phyloP scores from a whole-genome alignment of 257 asterid species.

The Ilex asprella region DNA sequence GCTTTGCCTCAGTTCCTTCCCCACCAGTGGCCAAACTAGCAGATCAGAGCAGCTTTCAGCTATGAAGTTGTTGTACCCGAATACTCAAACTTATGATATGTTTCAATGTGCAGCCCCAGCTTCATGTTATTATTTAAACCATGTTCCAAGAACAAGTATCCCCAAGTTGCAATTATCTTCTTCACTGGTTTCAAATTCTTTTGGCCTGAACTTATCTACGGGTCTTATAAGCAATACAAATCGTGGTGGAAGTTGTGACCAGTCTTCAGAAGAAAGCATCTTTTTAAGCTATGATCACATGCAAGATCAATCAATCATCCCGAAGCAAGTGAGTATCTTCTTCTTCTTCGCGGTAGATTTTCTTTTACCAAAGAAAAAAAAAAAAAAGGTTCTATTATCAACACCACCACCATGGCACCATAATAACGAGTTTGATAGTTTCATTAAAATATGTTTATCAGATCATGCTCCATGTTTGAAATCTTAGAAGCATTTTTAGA shows the following conservation, averaged over 20 bases:
- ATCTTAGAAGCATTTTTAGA: too few relatives aligned
- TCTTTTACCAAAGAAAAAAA: too few relatives aligned
- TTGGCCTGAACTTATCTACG: conserved; percentile 8
- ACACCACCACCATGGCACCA: too few relatives aligned
- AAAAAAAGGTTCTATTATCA: too few relatives aligned
- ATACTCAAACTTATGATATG: neutral
- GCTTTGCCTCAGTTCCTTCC: conserved; percentile 7
- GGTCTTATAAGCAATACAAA: neutral
- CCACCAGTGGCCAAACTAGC: neutral
- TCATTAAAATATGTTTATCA: too few relatives aligned
- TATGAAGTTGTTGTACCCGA: neutral
- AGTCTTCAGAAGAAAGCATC: too few relatives aligned
- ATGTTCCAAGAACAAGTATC: neutral
- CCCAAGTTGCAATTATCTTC: neutral
- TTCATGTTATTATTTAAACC: neutral
- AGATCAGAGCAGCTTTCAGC: neutral
- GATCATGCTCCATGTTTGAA: too few relatives aligned
- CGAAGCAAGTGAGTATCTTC: conserved; percentile 18
- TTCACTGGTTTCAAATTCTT: conserved; percentile 8
- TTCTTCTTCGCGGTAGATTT: neutral
- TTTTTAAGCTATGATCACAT: too few relatives aligned
- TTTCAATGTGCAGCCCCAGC: too few relatives aligned
- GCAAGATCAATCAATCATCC: conserved; percentile 12
- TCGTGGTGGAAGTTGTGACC: too few relatives aligned
- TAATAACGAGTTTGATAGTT: too few relatives aligned